Conservation (phyloP, 805 yeast species). For the Clavispora santaluciae region DNA sequence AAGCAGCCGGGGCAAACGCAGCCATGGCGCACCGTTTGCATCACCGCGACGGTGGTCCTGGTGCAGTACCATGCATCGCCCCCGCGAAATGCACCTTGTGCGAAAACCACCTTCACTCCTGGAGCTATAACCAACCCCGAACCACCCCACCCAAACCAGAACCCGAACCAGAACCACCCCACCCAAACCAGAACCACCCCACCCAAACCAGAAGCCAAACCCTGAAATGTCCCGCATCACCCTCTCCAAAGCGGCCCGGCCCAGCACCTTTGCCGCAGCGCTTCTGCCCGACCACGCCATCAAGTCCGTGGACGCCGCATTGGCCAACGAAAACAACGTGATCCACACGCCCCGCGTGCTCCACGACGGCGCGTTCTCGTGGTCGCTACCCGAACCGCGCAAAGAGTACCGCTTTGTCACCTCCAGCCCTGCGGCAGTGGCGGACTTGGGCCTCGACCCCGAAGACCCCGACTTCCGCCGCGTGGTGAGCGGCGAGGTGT, state of each 20-base stretch:
- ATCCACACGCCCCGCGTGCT: slow-evolving; percentile 35
- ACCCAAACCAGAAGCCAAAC: neutral
- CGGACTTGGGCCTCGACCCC: slow-evolving; percentile 53
- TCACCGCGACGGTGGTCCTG: neutral
- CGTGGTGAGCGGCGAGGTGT: slow-evolving; percentile 57
- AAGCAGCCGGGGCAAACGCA: slow-evolving; percentile 1
- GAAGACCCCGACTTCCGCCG: slow-evolving; percentile 44
- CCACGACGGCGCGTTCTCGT: slow-evolving; percentile 65
- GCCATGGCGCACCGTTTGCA: neutral
- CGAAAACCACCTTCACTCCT: too few species aligned
- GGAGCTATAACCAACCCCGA: too few species aligned
- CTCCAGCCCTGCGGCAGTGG: slow-evolving; percentile 55
- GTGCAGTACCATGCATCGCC: slow-evolving; percentile 1
- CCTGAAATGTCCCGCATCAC: neutral
- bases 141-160: too few species aligned
- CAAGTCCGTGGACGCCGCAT: slow-evolving; percentile 22
- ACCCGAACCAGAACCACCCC: too few species aligned
- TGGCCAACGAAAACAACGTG: slow-evolving; percentile 24
- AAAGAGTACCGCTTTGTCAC: slow-evolving; percentile 49
- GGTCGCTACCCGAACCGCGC: slow-evolving; percentile 62
- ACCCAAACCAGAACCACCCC: neutral
- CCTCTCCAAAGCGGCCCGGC: neutral
- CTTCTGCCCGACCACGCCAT: slow-evolving; percentile 29
- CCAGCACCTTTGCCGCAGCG: slow-evolving; percentile 19
- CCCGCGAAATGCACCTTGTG: neutral